Evolutionary conservation across 2,329 filamentous ascomycete species (phyloP).

Genomic region (Ceratocystis destructans): DNA sequence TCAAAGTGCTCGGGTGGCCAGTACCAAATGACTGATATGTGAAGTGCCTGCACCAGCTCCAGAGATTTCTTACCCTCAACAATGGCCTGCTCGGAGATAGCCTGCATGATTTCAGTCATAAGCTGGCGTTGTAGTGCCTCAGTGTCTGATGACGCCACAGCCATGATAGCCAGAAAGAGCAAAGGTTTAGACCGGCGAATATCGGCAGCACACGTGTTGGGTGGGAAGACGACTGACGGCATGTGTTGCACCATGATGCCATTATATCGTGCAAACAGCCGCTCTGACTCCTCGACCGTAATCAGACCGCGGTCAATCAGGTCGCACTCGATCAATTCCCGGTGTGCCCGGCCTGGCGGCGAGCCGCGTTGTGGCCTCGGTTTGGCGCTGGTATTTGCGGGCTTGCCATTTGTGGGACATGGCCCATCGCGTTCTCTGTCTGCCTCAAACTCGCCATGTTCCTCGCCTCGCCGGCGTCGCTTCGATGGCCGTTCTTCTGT

Average conservation of each 20-base stretch:
- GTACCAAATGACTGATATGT: slow-evolving; percentile 71
- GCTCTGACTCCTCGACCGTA: slow-evolving; percentile 39
- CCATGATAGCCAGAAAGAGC: slow-evolving; percentile 58
- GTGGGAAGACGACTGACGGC: slow-evolving; percentile 47
- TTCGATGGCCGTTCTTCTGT: slow-evolving; percentile 9
- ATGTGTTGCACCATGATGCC: slow-evolving; percentile 47
- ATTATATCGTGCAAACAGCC: slow-evolving; percentile 45
- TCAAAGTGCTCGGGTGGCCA: slow-evolving; percentile 70
- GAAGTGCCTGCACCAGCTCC: slow-evolving; percentile 67
- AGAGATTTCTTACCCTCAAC: slow-evolving; percentile 66
- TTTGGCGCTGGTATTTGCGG: not conserved
- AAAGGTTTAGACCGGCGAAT: slow-evolving; percentile 47
- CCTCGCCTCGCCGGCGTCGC: not conserved
- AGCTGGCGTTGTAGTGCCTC: slow-evolving; percentile 46
- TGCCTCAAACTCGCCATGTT: not conserved
- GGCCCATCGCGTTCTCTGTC: slow-evolving; percentile 1
- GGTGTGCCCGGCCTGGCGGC: slow-evolving; percentile 14
- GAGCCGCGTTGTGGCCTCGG: slow-evolving; percentile 19
- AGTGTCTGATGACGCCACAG: slow-evolving; percentile 47
- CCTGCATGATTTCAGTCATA: slow-evolving; percentile 54
- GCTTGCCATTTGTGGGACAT: not conserved
- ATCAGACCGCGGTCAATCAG: slow-evolving; percentile 47
- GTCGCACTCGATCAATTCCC: slow-evolving; percentile 26
- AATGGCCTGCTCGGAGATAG: slow-evolving; percentile 61
- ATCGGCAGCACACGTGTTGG: slow-evolving; percentile 39